phyloP scores from a whole-genome alignment of 805 yeast species.

The Huiozyma sinensis region DNA sequence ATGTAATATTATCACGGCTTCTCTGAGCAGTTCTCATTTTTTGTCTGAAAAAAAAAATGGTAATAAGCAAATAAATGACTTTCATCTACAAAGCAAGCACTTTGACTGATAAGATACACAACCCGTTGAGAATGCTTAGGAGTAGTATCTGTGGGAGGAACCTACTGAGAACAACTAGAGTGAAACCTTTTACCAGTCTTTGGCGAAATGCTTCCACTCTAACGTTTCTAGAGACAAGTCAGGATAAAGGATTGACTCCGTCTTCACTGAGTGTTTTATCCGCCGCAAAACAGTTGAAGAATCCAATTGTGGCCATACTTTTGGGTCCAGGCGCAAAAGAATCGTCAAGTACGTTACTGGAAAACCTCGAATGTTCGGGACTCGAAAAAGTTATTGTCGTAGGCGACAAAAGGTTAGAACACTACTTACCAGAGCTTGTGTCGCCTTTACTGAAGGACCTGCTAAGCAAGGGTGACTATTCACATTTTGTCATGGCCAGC shows the following conservation, averaged over 20 bases:
- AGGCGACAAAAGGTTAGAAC: slow-evolving; percentile 28
- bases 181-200: neutral
- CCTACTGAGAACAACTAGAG: slow-evolving; percentile 2
- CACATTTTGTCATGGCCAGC: slow-evolving; percentile 71
- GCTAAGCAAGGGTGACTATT: slow-evolving; percentile 25
- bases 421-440: slow-evolving; percentile 67
- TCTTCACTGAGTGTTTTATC: slow-evolving; percentile 60
- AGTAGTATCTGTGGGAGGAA: no score
- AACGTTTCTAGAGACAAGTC: slow-evolving; percentile 57
- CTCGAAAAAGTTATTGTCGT: slow-evolving; percentile 48
- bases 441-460: slow-evolving; percentile 51
- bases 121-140: no score
- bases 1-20: no score
- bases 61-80: no score
- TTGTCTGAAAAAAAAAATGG: no score
- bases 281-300: slow-evolving; percentile 70
- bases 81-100: no score
- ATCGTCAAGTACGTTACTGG: slow-evolving; percentile 33
- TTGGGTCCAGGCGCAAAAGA: slow-evolving; percentile 51
- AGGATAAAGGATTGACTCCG: slow-evolving; percentile 46
- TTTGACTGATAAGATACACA: no score
- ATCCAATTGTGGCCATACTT: slow-evolving; percentile 70
- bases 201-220: slow-evolving; percentile 48
- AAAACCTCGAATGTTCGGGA: slow-evolving; percentile 8
- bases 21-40: no score